A percentile compares a stretch with the other conserved stretches of the same genome.
Conservation (phyloP, 1,139 yeast species). For the Lodderomyces margitis region DNA sequence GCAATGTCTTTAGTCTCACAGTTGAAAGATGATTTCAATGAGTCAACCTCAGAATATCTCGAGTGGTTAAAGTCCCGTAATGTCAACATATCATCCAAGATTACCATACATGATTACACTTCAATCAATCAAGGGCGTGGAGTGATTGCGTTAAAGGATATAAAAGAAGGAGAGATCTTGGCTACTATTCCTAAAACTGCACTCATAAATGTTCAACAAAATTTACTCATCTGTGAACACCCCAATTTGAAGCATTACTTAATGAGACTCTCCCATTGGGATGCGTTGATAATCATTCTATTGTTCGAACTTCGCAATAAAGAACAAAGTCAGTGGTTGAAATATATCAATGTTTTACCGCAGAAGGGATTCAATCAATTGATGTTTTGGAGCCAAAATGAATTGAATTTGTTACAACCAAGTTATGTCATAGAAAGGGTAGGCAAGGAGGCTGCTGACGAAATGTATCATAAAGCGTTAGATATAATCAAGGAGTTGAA, state of each 20-base stretch:
- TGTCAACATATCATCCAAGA: slow-evolving; percentile 52
- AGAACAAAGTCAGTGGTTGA: slow-evolving; percentile 56
- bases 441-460: slow-evolving; percentile 67
- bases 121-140: slow-evolving; percentile 71
- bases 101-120: slow-evolving; percentile 61
- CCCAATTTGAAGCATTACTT: slow-evolving; percentile 35
- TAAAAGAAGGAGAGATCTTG: slow-evolving; percentile 55
- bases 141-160: slow-evolving; percentile 61
- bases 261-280: slow-evolving; percentile 65
- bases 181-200: slow-evolving; percentile 66
- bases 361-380: slow-evolving; percentile 54
- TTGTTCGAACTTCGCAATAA: slow-evolving; percentile 52
- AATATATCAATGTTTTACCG: slow-evolving; percentile 75
- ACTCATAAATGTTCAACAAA: slow-evolving; percentile 58
- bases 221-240: slow-evolving; percentile 38
- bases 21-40: slow-evolving; percentile 7
- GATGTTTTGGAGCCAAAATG: slow-evolving; percentile 72
- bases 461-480: slow-evolving; percentile 45
- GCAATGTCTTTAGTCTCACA: background rate
- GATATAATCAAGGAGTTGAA: slow-evolving; percentile 22
- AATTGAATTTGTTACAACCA: slow-evolving; percentile 56
- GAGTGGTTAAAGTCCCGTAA: slow-evolving; percentile 53
- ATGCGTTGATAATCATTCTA: slow-evolving; percentile 65
- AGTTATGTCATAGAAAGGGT: slow-evolving; percentile 68
- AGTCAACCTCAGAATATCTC: slow-evolving; percentile 39